A percentile compares a stretch with the other conserved stretches of the same genome.
These are phyloP conservation scores for Amauroascus verrucosus DNA, from an alignment of 2,329 filamentous ascomycete species.

Conservation along the genomic window DNA sequence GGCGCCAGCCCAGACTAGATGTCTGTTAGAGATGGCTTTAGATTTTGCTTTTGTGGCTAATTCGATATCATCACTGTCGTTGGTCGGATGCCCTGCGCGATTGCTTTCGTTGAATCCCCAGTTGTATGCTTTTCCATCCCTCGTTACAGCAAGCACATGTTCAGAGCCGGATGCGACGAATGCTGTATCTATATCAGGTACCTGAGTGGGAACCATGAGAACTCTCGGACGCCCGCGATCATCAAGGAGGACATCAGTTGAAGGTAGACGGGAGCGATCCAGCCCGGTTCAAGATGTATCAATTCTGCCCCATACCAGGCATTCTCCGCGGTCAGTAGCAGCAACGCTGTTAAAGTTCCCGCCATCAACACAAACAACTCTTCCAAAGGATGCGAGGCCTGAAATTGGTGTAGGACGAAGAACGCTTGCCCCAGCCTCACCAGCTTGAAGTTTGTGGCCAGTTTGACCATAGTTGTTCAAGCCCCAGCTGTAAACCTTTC, in stretches of 20 bases:
- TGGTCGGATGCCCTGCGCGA: conserved; percentile 56
- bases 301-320: conserved; percentile 50
- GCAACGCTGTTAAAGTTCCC: conserved; percentile 65
- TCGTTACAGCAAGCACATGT: conserved; percentile 60
- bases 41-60: conserved; percentile 73
- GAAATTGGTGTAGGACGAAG: conserved; percentile 60
- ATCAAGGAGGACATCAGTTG: conserved; percentile 52
- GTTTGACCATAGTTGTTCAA: conserved; percentile 81
- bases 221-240: conserved; percentile 57
- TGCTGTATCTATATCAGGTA: conserved; percentile 50
- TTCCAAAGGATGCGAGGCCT: conserved; percentile 50
- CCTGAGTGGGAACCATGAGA: conserved; percentile 52
- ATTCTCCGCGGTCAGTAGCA: conserved; percentile 44
- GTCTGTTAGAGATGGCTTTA: conserved; percentile 63
- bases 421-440: conserved; percentile 60
- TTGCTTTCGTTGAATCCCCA: conserved; percentile 77
- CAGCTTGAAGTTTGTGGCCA: conserved; percentile 54
- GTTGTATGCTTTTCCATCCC: conserved; percentile 58
- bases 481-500: conserved; percentile 69
- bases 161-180: conserved; percentile 57
- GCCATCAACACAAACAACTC: conserved; percentile 58
- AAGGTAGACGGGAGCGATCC: conserved; percentile 29
- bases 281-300: conserved; percentile 53
- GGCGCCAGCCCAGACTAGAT: conserved; percentile 65
- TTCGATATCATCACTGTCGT: conserved; percentile 64